phyloP scores from a whole-genome alignment of 768 basidiomycete genomes.

The Boletus speciosus region DNA sequence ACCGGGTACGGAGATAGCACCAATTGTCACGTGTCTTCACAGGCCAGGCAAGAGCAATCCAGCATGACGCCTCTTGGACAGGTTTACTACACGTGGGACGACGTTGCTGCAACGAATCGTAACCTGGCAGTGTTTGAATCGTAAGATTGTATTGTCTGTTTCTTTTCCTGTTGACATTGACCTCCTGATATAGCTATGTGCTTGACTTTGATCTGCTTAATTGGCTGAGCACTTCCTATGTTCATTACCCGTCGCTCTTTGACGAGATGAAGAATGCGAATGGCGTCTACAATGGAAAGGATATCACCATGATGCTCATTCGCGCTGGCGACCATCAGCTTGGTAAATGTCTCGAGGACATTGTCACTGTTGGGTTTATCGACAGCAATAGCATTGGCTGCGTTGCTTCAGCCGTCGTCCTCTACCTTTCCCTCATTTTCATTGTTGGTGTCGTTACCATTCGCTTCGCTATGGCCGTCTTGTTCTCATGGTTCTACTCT shows the following conservation, averaged over 20 bases:
- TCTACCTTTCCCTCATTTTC: conserved; percentile 93
- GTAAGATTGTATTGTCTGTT: conserved; percentile 46
- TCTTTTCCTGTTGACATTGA: conserved; percentile 2
- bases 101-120: conserved; percentile 60
- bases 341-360: conserved; percentile 82
- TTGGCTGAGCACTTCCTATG: conserved; percentile 79
- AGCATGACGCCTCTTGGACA: conserved; percentile 62
- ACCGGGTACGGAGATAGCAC: conserved; percentile 62
- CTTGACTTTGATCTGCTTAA: conserved; percentile 83
- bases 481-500: conserved; percentile 98
- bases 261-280: conserved; percentile 68
- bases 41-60: conserved; percentile 52
- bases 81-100: conserved; percentile 93
- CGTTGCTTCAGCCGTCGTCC: conserved; percentile 90
- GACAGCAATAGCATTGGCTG: conserved; percentile 95
- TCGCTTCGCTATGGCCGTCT: conserved; percentile 93
- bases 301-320: conserved; percentile 82
- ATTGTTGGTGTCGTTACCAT: conserved; percentile 96
- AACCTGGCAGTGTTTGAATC: conserved; percentile 94
- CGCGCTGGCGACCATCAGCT: conserved; percentile 65
- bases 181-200: conserved; percentile 54
- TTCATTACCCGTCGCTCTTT: conserved; percentile 81
- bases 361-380: conserved; percentile 87
- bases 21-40: conserved; percentile 67
- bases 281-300: conserved; percentile 74